phyloP scores from a whole-genome alignment of 352 stramenopile species.

The Phytopythium ostracodes region DNA sequence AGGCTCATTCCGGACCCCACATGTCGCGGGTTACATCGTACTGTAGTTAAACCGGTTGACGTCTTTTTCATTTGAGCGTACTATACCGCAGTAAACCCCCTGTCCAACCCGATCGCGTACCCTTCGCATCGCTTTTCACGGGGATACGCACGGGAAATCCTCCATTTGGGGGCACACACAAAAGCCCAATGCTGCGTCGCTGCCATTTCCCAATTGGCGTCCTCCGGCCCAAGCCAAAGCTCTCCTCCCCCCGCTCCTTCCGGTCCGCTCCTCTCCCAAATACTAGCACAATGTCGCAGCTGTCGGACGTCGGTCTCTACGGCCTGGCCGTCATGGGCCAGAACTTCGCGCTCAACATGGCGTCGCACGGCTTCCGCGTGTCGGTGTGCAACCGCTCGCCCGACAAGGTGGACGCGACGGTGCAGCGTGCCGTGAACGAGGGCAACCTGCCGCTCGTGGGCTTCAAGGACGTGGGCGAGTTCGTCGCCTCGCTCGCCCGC shows the following conservation, averaged over 20 bases:
- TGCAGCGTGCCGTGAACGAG: constrained; percentile 93
- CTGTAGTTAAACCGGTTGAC: not conserved
- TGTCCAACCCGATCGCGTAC: not conserved
- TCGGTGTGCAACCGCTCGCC: constrained; percentile 97
- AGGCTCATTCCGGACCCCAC: not conserved
- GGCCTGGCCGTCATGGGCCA: constrained; percentile 95
- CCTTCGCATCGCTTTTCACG: constrained; percentile 7
- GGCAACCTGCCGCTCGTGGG: constrained; percentile 93
- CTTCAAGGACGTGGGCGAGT: constrained; percentile 91
- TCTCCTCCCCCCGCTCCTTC: constrained; percentile 4
- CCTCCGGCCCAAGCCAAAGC: constrained; percentile 12
- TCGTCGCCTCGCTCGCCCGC: constrained; percentile 88
- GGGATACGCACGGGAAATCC: constrained; percentile 4
- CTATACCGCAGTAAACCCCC: not conserved
- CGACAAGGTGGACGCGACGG: constrained; percentile 95
- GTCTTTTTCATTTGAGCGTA: not conserved
- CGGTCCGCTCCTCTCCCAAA: constrained; percentile 1
- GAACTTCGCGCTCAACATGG: constrained; percentile 99
- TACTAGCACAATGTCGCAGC: constrained; percentile 37
- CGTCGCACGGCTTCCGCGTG: constrained; percentile 94
- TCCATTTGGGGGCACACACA: too few species aligned
- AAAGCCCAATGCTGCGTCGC: constrained; percentile 4
- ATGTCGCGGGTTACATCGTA: not conserved
- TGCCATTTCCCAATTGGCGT: constrained; percentile 25
- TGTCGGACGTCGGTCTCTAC: constrained; percentile 88